A percentile compares a stretch with the other conserved stretches of the same genome.
phyloP scores from a whole-genome alignment of 169 alveolate species.

The Babesia bigemina region DNA sequence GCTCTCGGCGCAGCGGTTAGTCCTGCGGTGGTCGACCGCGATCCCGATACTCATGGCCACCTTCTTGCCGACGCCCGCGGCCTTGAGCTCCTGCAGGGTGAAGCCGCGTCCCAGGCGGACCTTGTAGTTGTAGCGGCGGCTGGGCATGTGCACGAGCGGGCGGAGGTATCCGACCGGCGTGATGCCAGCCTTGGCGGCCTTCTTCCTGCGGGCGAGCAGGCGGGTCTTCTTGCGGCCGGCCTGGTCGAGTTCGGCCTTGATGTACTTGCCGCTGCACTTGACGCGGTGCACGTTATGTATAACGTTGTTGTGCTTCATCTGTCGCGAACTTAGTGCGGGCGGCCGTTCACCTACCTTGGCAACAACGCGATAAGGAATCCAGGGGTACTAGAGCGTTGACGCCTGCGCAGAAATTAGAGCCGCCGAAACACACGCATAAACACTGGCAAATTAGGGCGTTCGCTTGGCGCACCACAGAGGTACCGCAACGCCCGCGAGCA shows the following conservation, averaged over 20 bases:
- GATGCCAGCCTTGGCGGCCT: conserved; percentile 89
- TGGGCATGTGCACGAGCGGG: conserved; percentile 94
- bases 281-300: conserved; percentile 97
- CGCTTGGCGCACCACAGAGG: too few species aligned
- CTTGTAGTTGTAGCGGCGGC: conserved; percentile 96
- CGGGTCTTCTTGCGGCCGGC: conserved; percentile 96
- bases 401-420: background rate
- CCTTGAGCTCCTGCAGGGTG: conserved; percentile 96
- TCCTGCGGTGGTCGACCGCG: conserved; percentile 98
- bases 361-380: conserved; percentile 45
- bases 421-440: background rate
- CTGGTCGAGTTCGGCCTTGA: conserved; percentile 97
- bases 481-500: too few species aligned
- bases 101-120: conserved; percentile 98
- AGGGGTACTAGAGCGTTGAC: conserved; percentile 5
- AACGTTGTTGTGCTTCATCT: conserved; percentile 94
- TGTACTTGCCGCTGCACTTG: conserved; percentile 96
- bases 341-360: conserved; percentile 36
- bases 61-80: conserved; percentile 90
- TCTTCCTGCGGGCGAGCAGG: conserved; percentile 86
- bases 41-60: conserved; percentile 98
- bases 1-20: conserved; percentile 92
- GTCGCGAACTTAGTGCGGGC: background rate
- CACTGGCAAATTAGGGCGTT: too few species aligned
- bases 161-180: conserved; percentile 94